These are phyloP conservation scores for Bruguiera parviflora DNA, from an alignment of 345 rosid species.

Conservation along the genomic window DNA sequence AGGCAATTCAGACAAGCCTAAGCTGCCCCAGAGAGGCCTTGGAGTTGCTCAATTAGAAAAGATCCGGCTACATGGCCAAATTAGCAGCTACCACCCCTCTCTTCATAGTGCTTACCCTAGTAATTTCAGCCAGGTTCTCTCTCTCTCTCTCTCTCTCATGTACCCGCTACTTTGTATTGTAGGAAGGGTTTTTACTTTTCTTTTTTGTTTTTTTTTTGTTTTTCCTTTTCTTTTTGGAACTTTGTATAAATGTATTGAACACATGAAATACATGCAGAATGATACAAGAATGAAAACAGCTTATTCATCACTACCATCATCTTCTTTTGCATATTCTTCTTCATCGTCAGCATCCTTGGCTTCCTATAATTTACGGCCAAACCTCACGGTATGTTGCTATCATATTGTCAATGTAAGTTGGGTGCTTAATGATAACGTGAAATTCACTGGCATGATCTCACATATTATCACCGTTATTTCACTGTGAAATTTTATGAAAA, in stretches of 20 bases:
- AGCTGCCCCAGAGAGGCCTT: conserved; percentile 94
- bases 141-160: background rate
- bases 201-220: background rate
- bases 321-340: conserved; percentile 57
- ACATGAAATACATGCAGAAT: conserved; percentile 49
- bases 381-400: conserved; percentile 47
- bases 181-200: background rate
- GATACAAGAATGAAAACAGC: conserved; percentile 58
- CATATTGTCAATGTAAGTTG: background rate
- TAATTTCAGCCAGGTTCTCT: conserved; percentile 55
- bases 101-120: conserved; percentile 42
- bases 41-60: conserved; percentile 97
- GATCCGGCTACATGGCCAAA: conserved; percentile 68
- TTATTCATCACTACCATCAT: conserved; percentile 52
- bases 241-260: no score
- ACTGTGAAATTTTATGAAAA: no score
- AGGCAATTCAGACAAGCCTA: conserved; percentile 66
- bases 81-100: conserved; percentile 38
- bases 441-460: background rate
- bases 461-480: no score
- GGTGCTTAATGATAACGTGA: background rate
- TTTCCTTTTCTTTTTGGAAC: background rate
- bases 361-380: conserved; percentile 61
- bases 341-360: conserved; percentile 46
- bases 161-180: background rate